Conservation (phyloP, 768 basidiomycete genomes). For the Pleurotus pulmonarius region DNA sequence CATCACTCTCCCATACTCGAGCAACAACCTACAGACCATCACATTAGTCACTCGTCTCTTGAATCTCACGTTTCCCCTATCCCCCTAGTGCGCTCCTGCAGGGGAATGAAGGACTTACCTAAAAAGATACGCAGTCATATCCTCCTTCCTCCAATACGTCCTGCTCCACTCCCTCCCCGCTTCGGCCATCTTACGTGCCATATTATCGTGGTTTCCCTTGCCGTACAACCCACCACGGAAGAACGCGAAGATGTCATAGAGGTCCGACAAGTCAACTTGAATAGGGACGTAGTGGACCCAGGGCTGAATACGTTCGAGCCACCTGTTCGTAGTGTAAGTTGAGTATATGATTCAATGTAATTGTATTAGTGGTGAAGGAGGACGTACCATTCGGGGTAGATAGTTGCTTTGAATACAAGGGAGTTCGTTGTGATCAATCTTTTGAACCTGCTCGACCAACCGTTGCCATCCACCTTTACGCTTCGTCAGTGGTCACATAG, state of each 20-base stretch:
- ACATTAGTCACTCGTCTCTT: too few species aligned
- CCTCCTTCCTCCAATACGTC: constrained; percentile 48
- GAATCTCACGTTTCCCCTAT: too few species aligned
- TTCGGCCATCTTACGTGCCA: constrained; percentile 50
- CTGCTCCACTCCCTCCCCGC: constrained; percentile 50
- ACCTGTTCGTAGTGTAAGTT: constrained; percentile 28
- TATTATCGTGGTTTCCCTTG: constrained; percentile 48
- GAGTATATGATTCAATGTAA: too few species aligned
- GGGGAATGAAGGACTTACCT: constrained; percentile 27
- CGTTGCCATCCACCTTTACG: constrained; percentile 50
- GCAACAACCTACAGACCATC: constrained; percentile 25
- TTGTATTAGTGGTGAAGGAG: too few species aligned
- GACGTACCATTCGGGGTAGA: constrained; percentile 64
- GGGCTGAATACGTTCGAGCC: constrained; percentile 47
- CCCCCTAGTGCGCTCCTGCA: too few species aligned
- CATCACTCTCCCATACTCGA: constrained; percentile 50
- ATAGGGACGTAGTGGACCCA: constrained; percentile 74
- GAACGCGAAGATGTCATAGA: constrained; percentile 65
- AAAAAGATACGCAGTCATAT: constrained; percentile 50
- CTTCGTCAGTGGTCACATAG: neutral
- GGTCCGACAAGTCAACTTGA: constrained; percentile 53
- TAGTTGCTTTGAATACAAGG: constrained; percentile 60
- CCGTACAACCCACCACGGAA: constrained; percentile 55
- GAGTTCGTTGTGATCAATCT: constrained; percentile 55
- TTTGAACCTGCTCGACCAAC: constrained; percentile 63